Percentiles rank a stretch among this genome's conserved stretches.
These are phyloP conservation scores for Candida suzukii DNA, from an alignment of 805 yeast species.

Conservation along the genomic window DNA sequence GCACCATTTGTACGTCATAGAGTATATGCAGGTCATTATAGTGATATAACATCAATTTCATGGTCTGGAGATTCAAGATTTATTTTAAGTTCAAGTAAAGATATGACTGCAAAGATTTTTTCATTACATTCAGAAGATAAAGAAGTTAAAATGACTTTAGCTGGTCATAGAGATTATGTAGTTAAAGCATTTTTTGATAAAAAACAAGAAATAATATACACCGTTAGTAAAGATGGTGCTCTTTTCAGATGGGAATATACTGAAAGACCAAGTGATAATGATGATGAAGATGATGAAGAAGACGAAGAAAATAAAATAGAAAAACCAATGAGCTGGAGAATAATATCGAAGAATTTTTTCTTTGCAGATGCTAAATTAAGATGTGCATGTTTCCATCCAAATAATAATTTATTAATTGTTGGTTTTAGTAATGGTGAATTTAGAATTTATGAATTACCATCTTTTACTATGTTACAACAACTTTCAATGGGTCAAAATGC, in stretches of 20 bases:
- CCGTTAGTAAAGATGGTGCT: constrained; percentile 93
- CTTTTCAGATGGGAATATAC: constrained; percentile 86
- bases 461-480: constrained; percentile 73
- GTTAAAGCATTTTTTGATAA: constrained; percentile 79
- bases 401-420: constrained; percentile 65
- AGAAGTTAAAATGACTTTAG: constrained; percentile 75
- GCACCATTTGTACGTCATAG: constrained; percentile 92
- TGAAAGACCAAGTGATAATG: constrained; percentile 43
- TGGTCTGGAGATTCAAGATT: constrained; percentile 94
- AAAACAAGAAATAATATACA: constrained; percentile 86
- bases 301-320: constrained; percentile 29
- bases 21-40: constrained; percentile 88
- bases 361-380: constrained; percentile 63
- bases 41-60: constrained; percentile 65
- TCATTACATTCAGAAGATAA: constrained; percentile 66
- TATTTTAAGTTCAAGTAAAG: constrained; percentile 79
- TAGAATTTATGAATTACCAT: constrained; percentile 82
- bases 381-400: constrained; percentile 79
- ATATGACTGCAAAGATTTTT: constrained; percentile 80
- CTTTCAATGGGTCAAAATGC: constrained; percentile 88
- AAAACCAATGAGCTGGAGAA: constrained; percentile 67
- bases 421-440: constrained; percentile 91
- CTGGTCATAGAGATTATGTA: constrained; percentile 91
- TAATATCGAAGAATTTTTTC: constrained; percentile 69
- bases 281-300: constrained; percentile 35